Base-by-base conservation (phyloP, 1,284 basidiomycete species). In the Heliocybe sulcata region DNA sequence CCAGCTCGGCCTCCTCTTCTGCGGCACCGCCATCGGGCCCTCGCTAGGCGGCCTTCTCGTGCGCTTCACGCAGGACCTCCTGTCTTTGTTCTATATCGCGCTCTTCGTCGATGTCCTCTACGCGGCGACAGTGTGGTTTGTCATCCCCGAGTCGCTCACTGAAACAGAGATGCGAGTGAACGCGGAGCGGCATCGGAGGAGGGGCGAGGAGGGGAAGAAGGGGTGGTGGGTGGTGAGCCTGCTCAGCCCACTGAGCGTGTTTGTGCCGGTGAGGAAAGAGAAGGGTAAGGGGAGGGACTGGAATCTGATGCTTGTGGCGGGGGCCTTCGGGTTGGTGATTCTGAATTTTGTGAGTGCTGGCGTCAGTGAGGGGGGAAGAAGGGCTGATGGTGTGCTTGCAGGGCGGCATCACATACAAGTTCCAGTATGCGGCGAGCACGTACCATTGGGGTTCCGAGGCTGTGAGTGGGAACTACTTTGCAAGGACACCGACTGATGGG, bases 101-200 rank as follows among this genome's bases (percentile, higher is more conserved):
- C 63, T 72, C 4, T 55, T 62, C 19, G 57, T 78, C 1, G 82
- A 87, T 57, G 22, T 73, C 16, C 4, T 81, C 33, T 85, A 80
- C 61, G 68, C 77, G 1, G 53, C 80, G 25, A 61, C 83, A 48
- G 64, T 82, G 31, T 77, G 82, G 68, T 69, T 84, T 57, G 31
- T 90, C 58, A 67, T 94, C 38, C 92, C 92, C 0, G 92, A 94
- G 67, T 90, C 90, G 0, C 76, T 93, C 12, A 73, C 81, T 12
- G 63, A 65, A 45, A 63, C 68, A 19, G 69, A 75, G 51, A 77
- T 77, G 76, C 56, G 57, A 56, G 67, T 68, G 51, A 45, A 45
- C 16, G 10, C 6, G 42, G 42, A 45, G 42, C 4, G 29, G 29
- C 4, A n/a, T n/a, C n/a, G 29, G 29, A 31, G 58, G 52, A 49